Conservation (phyloP, 257 asterid genomes). For the Cinchona pubescens region DNA sequence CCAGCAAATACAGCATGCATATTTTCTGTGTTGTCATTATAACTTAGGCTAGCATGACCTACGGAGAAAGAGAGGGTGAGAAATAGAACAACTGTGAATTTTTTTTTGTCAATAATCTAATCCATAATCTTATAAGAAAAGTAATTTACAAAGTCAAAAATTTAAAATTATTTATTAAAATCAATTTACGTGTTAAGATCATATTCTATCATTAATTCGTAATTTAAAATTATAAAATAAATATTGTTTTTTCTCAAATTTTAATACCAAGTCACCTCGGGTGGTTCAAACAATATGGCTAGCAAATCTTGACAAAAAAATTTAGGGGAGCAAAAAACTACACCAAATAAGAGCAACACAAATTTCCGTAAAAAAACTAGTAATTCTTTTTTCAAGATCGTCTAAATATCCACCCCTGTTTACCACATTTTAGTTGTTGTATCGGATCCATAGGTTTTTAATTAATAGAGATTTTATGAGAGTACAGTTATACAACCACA, state of each 20-base stretch:
- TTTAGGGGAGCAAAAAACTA: not conserved
- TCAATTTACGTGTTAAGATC: no score
- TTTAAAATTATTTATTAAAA: no score
- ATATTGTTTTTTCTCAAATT: no score
- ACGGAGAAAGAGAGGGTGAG: not conserved
- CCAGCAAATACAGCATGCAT: not conserved
- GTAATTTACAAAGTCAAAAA: no score
- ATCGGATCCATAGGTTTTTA: not conserved
- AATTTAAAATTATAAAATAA: no score
- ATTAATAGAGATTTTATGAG: not conserved
- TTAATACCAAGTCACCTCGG: not conserved
- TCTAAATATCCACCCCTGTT: not conserved
- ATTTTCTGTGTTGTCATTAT: not conserved
- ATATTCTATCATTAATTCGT: no score
- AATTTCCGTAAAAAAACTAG: no score
- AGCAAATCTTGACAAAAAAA: not conserved
- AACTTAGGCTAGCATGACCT: not conserved
- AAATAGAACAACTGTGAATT: not conserved
- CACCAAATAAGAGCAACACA: not conserved
- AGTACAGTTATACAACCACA: not conserved
- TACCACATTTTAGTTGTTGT: not conserved
- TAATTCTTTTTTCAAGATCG: not conserved
- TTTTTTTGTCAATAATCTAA: no score
- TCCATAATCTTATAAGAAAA: not conserved
- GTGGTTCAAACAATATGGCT: not conserved